Percentiles rank a stretch among this genome's conserved stretches.
Evolutionary conservation across 2,329 filamentous ascomycete genomes (phyloP).

Genomic region (Phoma herbarum): DNA sequence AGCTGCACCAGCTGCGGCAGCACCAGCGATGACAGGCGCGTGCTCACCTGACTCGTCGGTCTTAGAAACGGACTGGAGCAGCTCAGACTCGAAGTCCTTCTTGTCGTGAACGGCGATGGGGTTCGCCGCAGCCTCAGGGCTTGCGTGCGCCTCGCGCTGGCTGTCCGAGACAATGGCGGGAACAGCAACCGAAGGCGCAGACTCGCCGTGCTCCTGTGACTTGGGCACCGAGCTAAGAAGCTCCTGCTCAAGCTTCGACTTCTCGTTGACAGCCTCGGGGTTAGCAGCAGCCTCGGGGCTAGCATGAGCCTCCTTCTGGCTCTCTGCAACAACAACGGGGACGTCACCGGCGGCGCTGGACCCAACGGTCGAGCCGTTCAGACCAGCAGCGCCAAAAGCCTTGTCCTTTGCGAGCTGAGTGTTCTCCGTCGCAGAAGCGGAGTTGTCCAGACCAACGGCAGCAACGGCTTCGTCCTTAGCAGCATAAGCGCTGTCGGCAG

Average conservation of each 20-base stretch:
- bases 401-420: slow-evolving; percentile 38
- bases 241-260: slow-evolving; percentile 75
- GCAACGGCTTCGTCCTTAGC: slow-evolving; percentile 48
- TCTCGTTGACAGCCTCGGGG: slow-evolving; percentile 71
- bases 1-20: background rate
- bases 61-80: slow-evolving; percentile 56
- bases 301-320: slow-evolving; percentile 70
- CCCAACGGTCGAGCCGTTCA: slow-evolving; percentile 29
- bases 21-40: slow-evolving; percentile 27
- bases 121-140: slow-evolving; percentile 72
- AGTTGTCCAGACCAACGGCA: slow-evolving; percentile 51
- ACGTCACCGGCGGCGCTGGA: slow-evolving; percentile 45
- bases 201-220: slow-evolving; percentile 52
- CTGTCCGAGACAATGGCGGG: slow-evolving; percentile 66
- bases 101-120: slow-evolving; percentile 74
- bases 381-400: slow-evolving; percentile 49
- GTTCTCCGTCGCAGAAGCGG: slow-evolving; percentile 46
- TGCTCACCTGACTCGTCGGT: slow-evolving; percentile 44
- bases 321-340: slow-evolving; percentile 73
- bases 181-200: slow-evolving; percentile 31
- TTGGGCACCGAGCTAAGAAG: slow-evolving; percentile 57
- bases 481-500: slow-evolving; percentile 18
- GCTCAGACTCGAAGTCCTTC: slow-evolving; percentile 73
- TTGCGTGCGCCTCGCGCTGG: slow-evolving; percentile 69
- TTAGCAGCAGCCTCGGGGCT: slow-evolving; percentile 72